Evolutionary conservation across 305 asterid species (phyloP).

Genomic region (Stenogyne calaminthoides): DNA sequence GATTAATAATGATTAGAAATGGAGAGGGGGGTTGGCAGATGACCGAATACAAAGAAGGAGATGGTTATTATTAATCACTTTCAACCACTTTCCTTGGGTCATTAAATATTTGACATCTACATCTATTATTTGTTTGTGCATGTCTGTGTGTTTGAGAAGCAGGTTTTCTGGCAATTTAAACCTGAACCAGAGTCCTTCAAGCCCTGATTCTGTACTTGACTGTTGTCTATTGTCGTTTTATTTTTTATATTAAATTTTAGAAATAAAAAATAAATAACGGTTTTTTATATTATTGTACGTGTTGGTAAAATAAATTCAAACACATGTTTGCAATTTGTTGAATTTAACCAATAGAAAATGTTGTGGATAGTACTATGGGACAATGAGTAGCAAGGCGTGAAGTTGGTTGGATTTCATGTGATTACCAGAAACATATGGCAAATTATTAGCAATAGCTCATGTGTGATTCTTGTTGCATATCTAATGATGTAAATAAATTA

Average conservation of each 20-base stretch:
- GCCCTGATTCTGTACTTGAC: not conserved
- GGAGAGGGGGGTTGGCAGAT: slow-evolving; percentile 24
- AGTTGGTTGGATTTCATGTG: too few relatives aligned
- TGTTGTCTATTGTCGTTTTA: not conserved
- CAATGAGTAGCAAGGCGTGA: not conserved
- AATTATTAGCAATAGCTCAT: too few relatives aligned
- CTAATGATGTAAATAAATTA: not conserved
- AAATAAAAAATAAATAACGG: not conserved
- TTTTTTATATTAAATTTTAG: not conserved
- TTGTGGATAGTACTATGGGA: not conserved
- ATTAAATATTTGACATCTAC: not conserved
- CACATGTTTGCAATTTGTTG: not conserved
- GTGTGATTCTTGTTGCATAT: too few relatives aligned
- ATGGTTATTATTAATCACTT: not conserved
- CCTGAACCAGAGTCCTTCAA: not conserved
- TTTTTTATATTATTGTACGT: not conserved
- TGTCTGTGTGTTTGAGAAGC: not conserved
- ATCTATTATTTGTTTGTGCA: not conserved
- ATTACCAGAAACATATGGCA: not conserved
- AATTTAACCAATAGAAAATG: not conserved
- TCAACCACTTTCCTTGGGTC: slow-evolving; percentile 17
- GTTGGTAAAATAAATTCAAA: too few relatives aligned
- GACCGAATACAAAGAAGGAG: not conserved
- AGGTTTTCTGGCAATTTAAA: not conserved
- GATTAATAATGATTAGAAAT: not conserved